Conservation (phyloP, 768 basidiomycete species). For the Suillus paluster region DNA sequence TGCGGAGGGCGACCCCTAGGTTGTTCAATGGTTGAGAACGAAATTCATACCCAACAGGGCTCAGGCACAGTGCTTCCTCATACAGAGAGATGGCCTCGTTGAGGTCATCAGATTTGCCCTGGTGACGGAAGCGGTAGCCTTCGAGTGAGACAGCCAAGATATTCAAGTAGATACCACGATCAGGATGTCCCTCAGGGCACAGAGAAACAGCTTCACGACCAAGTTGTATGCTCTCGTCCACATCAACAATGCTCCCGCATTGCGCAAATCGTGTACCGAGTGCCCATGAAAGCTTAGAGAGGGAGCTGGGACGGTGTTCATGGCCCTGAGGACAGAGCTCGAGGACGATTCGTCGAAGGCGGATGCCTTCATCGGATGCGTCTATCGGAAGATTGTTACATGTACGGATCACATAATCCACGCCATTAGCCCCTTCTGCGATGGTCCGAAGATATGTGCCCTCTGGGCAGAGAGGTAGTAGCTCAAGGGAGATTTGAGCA, state of each 20-base stretch:
- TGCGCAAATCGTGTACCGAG: neutral
- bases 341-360: neutral
- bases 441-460: neutral
- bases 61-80: neutral
- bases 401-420: neutral
- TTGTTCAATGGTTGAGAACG: slow-evolving; percentile 13
- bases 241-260: neutral
- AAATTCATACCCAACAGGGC: neutral
- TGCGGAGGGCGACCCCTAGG: slow-evolving; percentile 2
- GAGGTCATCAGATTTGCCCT: neutral
- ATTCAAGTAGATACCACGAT: neutral
- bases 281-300: neutral
- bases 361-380: neutral
- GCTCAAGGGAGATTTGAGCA: neutral
- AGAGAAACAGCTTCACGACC: neutral
- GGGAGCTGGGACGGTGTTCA: neutral
- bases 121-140: neutral
- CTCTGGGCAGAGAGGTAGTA: neutral
- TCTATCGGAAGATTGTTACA: neutral
- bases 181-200: neutral
- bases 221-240: neutral
- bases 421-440: neutral
- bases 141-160: neutral
- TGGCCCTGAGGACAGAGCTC: neutral
- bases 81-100: neutral